phyloP scores from a whole-genome alignment of 2,329 filamentous ascomycete genomes.

The Hypocreales sp. region DNA sequence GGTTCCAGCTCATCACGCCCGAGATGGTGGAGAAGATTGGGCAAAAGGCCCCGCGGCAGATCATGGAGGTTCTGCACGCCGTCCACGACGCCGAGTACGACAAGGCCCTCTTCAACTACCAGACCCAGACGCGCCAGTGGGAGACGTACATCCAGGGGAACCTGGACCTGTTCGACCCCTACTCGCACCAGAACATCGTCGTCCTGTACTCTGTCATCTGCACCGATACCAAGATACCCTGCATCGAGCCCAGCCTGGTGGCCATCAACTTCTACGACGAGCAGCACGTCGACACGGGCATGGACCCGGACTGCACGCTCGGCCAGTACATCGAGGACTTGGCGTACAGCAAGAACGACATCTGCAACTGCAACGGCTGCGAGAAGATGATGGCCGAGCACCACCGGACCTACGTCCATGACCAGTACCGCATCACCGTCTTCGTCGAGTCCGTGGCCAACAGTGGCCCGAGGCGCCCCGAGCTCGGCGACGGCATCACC shows the following conservation, averaged over 20 bases:
- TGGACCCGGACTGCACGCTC: constrained; percentile 79
- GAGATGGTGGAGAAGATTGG: constrained; percentile 86
- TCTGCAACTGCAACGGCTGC: constrained; percentile 73
- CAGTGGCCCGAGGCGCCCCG: constrained; percentile 20
- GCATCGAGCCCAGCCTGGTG: constrained; percentile 78
- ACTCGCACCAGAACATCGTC: constrained; percentile 90
- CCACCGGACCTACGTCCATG: constrained; percentile 93
- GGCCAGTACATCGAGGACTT: constrained; percentile 92
- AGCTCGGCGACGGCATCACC: constrained; percentile 50
- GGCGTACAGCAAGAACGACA: constrained; percentile 57
- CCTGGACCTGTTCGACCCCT: constrained; percentile 81
- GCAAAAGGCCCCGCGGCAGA: constrained; percentile 65
- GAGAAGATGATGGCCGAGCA: constrained; percentile 83
- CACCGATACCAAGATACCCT: constrained; percentile 85
- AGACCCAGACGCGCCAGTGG: constrained; percentile 91
- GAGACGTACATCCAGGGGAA: constrained; percentile 87
- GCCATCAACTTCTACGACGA: constrained; percentile 90
- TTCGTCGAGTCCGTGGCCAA: constrained; percentile 54
- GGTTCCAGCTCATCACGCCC: constrained; percentile 82
- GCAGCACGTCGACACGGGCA: constrained; percentile 54
- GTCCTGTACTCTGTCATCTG: constrained; percentile 90
- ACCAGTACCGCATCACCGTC: constrained; percentile 82
- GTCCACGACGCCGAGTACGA: constrained; percentile 96
- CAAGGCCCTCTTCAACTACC: constrained; percentile 83
- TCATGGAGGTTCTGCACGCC: constrained; percentile 85